phyloP scores from a whole-genome alignment of 2,329 filamentous ascomycete genomes.

The Pseudogymnoascus sp. region DNA sequence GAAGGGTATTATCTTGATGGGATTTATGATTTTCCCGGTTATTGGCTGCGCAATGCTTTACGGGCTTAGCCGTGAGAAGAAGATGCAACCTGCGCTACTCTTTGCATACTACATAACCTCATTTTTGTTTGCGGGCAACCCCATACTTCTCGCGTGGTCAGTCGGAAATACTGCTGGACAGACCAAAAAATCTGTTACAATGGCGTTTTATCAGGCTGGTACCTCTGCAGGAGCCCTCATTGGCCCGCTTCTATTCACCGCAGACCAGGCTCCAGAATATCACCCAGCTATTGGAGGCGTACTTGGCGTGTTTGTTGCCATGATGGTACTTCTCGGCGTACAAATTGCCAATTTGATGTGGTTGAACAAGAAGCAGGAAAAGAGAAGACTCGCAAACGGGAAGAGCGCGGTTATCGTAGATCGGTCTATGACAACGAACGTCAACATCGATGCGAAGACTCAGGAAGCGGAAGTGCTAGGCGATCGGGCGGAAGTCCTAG shows the following conservation, averaged over 20 bases:
- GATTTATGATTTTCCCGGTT: conserved; percentile 50
- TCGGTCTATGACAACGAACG: conserved; percentile 44
- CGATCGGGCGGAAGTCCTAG: conserved; percentile 32
- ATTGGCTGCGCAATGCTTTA: conserved; percentile 51
- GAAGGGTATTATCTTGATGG: conserved; percentile 48
- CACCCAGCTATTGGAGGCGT: conserved; percentile 47
- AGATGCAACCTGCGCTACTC: conserved; percentile 41
- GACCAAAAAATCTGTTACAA: conserved; percentile 57
- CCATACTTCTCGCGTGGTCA: conserved; percentile 59
- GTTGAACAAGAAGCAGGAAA: conserved; percentile 48
- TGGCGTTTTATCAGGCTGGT: conserved; percentile 56
- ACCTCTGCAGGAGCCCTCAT: conserved; percentile 58
- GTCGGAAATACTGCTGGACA: conserved; percentile 59
- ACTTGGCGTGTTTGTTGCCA: conserved; percentile 44
- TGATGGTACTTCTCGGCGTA: conserved; percentile 43
- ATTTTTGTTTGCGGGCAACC: conserved; percentile 58
- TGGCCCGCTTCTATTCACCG: conserved; percentile 54
- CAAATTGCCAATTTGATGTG: conserved; percentile 47
- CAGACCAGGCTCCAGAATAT: conserved; percentile 50
- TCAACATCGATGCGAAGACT: neutral
- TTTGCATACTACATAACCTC: conserved; percentile 57
- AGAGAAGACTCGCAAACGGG: conserved; percentile 46
- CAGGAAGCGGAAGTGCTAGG: neutral
- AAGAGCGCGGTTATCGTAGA: conserved; percentile 53
- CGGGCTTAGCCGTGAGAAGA: conserved; percentile 37